Percentiles rank a stretch among this genome's conserved stretches.
Evolutionary conservation across 768 basidiomycete genomes (phyloP).

Genomic region (Lentinula sp.): DNA sequence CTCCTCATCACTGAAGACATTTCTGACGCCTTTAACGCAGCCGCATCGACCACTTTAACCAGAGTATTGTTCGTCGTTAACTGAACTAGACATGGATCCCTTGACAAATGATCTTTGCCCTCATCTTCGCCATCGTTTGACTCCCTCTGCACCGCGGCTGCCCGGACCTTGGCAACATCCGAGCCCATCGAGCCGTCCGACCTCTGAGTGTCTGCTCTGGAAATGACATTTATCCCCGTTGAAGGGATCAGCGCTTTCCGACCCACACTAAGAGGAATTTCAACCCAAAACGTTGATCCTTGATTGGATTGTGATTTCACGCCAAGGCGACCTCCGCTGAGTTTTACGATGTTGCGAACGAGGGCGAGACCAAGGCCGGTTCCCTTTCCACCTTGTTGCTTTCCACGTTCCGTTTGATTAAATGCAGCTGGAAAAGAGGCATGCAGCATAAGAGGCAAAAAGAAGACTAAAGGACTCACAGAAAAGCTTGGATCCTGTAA

Average conservation of each 20-base stretch:
- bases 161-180: neutral
- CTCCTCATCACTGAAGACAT: slow-evolving; percentile 9
- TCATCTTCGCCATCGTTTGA: neutral
- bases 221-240: neutral
- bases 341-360: slow-evolving; percentile 50
- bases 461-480: slow-evolving; percentile 27
- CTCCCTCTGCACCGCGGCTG: neutral
- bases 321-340: slow-evolving; percentile 49
- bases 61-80: neutral
- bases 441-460: neutral
- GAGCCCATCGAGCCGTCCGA: neutral
- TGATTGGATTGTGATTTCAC: slow-evolving; percentile 38
- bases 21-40: slow-evolving; percentile 10
- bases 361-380: slow-evolving; percentile 49
- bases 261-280: slow-evolving; percentile 39
- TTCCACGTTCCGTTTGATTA: slow-evolving; percentile 2
- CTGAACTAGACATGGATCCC: neutral
- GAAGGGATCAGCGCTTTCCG: slow-evolving; percentile 7
- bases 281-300: slow-evolving; percentile 79
- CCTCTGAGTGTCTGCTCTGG: neutral
- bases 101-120: neutral
- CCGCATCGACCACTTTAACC: slow-evolving; percentile 13
- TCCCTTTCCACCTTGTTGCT: slow-evolving; percentile 20
- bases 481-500: slow-evolving; percentile 52
- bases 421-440: slow-evolving; percentile 20